Percentiles rank a stretch among this genome's conserved stretches.
Conservation (phyloP, 108 stramenopile genomes). For the Fragilariopsis cylindrus region DNA sequence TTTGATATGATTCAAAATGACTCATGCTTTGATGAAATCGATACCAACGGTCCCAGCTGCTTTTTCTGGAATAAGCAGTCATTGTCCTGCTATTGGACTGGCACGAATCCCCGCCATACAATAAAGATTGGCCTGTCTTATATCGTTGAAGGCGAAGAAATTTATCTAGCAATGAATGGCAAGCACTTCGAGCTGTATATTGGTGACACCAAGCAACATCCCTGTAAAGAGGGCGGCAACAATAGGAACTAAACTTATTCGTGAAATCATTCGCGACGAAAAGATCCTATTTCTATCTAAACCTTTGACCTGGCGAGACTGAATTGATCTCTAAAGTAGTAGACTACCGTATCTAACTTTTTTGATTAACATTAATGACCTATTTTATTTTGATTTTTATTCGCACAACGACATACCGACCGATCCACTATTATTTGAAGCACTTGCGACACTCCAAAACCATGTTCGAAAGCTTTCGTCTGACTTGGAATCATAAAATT, state of each 20-base stretch:
- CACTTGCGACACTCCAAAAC: slow-evolving; percentile 68
- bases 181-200: slow-evolving; percentile 69
- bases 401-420: slow-evolving; percentile 52
- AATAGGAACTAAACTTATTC: slow-evolving; percentile 60
- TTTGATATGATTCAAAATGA: slow-evolving; percentile 46
- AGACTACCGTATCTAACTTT: neutral
- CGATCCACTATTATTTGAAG: slow-evolving; percentile 43
- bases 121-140: slow-evolving; percentile 66
- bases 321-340: too few relatives aligned
- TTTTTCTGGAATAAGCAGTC: slow-evolving; percentile 37
- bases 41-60: slow-evolving; percentile 13
- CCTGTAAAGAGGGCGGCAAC: slow-evolving; percentile 54
- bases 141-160: slow-evolving; percentile 57
- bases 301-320: slow-evolving; percentile 44
- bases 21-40: neutral
- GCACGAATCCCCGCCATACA: slow-evolving; percentile 60
- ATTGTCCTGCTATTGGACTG: slow-evolving; percentile 58
- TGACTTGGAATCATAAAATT: slow-evolving; percentile 49
- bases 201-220: slow-evolving; percentile 36
- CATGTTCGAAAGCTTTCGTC: slow-evolving; percentile 62
- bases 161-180: slow-evolving; percentile 74
- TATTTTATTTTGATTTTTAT: slow-evolving; percentile 4
- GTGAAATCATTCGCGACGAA: slow-evolving; percentile 61
- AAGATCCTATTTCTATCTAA: slow-evolving; percentile 57
- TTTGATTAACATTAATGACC: neutral